A percentile compares a stretch with the other conserved stretches of the same genome.
Evolutionary conservation across 306 rosid genomes (phyloP).

Genomic region (Lathyrus tuberosus): DNA sequence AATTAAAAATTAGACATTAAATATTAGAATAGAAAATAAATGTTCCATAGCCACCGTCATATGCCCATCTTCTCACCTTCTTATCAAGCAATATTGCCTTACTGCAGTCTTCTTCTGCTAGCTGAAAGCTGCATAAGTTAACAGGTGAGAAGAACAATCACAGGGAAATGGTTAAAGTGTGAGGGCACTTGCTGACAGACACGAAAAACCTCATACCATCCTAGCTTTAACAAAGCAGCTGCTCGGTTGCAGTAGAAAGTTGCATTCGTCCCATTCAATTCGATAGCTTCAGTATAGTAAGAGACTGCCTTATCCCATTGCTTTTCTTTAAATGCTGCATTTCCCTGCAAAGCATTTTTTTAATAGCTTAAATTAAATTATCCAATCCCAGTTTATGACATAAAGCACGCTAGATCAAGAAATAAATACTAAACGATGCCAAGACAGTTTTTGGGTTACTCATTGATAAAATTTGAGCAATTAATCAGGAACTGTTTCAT

Average conservation of each 20-base stretch:
- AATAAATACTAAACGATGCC: not conserved
- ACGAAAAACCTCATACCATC: conserved; percentile 59
- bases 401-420: conserved; percentile 10
- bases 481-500: not conserved
- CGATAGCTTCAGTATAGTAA: conserved; percentile 77
- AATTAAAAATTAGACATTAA: not conserved
- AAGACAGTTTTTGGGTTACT: not conserved
- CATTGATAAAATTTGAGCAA: not conserved
- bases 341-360: conserved; percentile 61
- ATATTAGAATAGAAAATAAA: conserved; percentile 12
- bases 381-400: not conserved
- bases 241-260: conserved; percentile 89
- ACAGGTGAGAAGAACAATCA: conserved; percentile 23
- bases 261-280: conserved; percentile 57
- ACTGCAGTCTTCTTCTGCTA: conserved; percentile 90
- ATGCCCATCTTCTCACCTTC: conserved; percentile 61
- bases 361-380: conserved; percentile 23
- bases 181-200: conserved; percentile 22
- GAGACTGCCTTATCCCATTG: conserved; percentile 79
- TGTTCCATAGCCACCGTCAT: conserved; percentile 15
- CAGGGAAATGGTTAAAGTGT: conserved; percentile 24
- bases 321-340: conserved; percentile 77
- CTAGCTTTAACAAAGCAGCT: conserved; percentile 79
- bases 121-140: conserved; percentile 72
- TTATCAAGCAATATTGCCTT: conserved; percentile 72